These are phyloP conservation scores for Eremochloa ophiuroides DNA, from an alignment of 176 grass and related monocot species.

Conservation along the genomic window DNA sequence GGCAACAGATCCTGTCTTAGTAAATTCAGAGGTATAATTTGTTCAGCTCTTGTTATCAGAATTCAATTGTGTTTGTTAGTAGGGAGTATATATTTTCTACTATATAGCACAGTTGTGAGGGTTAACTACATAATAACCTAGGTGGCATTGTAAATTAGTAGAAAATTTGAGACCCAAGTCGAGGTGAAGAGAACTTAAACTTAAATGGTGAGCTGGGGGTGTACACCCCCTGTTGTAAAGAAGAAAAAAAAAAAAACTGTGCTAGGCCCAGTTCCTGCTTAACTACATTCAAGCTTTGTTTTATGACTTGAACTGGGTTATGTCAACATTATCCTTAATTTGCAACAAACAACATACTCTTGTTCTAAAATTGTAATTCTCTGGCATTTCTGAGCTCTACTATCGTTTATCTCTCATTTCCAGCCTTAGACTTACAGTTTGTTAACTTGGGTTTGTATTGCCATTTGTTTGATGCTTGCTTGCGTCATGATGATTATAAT, in stretches of 20 bases:
- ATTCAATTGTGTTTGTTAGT: neutral
- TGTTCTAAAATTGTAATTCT: conserved; percentile 6
- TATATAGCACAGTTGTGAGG: no score
- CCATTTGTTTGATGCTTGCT: neutral
- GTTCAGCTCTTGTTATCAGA: neutral
- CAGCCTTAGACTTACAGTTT: neutral
- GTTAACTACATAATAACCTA: no score
- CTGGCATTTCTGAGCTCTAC: neutral
- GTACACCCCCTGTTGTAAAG: no score
- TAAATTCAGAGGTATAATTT: conserved; percentile 60
- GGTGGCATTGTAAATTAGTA: no score
- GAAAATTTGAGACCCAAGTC: no score
- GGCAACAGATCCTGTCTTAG: conserved; percentile 47
- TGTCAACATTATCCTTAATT: neutral
- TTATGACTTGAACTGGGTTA: neutral
- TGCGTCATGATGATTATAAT: neutral
- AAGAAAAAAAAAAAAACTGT: no score
- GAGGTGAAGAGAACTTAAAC: no score
- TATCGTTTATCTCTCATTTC: conserved; percentile 6
- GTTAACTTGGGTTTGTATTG: neutral
- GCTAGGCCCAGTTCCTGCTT: neutral
- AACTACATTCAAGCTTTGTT: conserved; percentile 1
- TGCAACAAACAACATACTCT: neutral
- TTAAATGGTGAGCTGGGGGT: no score
- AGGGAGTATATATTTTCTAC: neutral